Conservation (phyloP, 441 rosid species). For the Adansonia madagascariensis region DNA sequence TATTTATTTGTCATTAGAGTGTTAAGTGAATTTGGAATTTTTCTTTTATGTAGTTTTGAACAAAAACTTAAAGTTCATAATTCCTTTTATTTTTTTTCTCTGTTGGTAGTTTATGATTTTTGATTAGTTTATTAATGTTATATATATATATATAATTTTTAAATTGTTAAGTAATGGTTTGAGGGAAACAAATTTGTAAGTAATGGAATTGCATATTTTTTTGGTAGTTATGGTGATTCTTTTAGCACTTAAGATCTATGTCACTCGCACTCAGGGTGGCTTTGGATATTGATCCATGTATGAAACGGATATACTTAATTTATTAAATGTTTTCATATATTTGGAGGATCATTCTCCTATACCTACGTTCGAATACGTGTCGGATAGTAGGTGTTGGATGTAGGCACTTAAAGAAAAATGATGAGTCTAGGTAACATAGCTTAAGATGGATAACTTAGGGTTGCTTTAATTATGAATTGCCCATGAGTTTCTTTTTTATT, state of each 20-base stretch:
- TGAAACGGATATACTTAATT: no score
- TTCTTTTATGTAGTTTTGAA: neutral
- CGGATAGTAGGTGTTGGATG: no score
- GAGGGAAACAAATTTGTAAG: neutral
- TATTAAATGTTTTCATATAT: no score
- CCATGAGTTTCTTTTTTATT: neutral
- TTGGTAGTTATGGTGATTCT: neutral
- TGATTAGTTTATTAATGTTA: neutral
- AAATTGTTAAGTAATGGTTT: neutral
- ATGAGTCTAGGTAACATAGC: no score
- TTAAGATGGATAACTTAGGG: neutral
- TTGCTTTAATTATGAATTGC: constrained; percentile 1
- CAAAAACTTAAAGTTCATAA: neutral
- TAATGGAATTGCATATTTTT: neutral
- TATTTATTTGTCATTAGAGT: neutral
- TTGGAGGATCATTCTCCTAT: no score
- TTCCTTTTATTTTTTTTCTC: neutral
- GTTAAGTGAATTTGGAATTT: neutral
- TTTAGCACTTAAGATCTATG: constrained; percentile 1
- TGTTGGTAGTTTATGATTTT: neutral
- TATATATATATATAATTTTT: neutral
- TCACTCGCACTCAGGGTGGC: no score
- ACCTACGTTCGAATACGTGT: no score
- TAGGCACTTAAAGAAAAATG: no score
- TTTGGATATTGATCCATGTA: no score